Evolutionary conservation across 2,329 filamentous ascomycete species (phyloP).

Genomic region (Botrytis elliptica): DNA sequence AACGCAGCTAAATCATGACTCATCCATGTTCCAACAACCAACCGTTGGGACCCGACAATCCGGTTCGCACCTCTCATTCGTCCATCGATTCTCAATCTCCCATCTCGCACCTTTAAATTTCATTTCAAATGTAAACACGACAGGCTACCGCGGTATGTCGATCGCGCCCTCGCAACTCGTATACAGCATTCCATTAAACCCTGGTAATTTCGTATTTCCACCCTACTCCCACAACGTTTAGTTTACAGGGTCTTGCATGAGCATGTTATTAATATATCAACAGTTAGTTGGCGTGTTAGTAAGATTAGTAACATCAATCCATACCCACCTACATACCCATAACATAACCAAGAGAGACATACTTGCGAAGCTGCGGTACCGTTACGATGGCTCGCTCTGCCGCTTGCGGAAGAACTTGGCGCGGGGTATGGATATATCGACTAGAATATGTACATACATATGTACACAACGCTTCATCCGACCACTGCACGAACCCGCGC

Average conservation of each 20-base stretch:
- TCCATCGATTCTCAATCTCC: not conserved
- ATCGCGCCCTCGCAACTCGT: not conserved
- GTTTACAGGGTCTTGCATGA: not conserved
- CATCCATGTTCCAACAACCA: not conserved
- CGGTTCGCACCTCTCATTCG: not conserved
- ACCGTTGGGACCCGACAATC: not conserved
- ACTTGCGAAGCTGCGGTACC: not conserved
- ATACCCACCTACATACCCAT: not conserved
- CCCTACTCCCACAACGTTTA: not conserved
- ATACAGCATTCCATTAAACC: not conserved
- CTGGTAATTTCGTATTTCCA: not conserved
- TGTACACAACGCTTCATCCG: not conserved
- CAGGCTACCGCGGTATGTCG: not conserved
- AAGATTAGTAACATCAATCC: not conserved
- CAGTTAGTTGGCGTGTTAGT: not conserved
- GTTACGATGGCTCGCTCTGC: not conserved
- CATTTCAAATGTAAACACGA: not conserved
- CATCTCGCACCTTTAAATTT: too few species aligned
- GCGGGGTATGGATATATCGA: not conserved
- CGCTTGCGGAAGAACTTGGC: not conserved
- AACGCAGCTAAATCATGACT: not conserved
- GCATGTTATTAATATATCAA: not conserved
- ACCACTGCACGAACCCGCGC: not conserved
- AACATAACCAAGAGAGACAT: not conserved
- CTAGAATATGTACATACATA: not conserved